These are phyloP conservation scores for Tricholoma saponaceum DNA, from an alignment of 768 basidiomycete species.

Conservation along the genomic window DNA sequence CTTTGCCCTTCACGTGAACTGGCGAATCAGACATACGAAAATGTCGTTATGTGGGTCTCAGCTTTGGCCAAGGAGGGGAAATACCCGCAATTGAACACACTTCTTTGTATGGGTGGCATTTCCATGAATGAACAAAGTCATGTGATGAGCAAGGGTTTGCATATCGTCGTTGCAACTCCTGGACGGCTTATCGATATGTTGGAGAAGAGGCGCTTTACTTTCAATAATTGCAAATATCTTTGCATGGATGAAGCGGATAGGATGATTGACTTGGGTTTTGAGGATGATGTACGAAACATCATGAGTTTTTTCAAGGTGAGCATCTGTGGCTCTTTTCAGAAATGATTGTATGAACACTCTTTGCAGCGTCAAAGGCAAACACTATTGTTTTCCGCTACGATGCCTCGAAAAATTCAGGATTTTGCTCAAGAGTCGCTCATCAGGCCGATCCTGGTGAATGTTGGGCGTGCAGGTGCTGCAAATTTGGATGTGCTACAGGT, in stretches of 20 bases:
- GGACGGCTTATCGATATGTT: constrained; percentile 97
- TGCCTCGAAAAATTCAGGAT: constrained; percentile 98
- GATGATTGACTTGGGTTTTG: constrained; percentile 99
- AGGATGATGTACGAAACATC: constrained; percentile 97
- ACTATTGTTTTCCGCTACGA: constrained; percentile 95
- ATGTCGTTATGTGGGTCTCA: constrained; percentile 80
- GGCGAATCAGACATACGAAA: constrained; percentile 96
- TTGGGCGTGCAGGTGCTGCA: constrained; percentile 96
- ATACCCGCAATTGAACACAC: constrained; percentile 82
- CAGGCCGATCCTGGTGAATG: constrained; percentile 91
- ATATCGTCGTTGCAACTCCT: constrained; percentile 95
- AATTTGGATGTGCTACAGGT: constrained; percentile 95
- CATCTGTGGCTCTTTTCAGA: not conserved
- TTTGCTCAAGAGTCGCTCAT: constrained; percentile 98
- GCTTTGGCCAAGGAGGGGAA: constrained; percentile 74
- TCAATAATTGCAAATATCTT: constrained; percentile 91
- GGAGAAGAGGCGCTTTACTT: constrained; percentile 89
- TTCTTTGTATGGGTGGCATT: constrained; percentile 96
- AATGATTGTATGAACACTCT: constrained; percentile 3
- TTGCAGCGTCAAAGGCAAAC: constrained; percentile 94
- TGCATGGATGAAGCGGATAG: constrained; percentile 99
- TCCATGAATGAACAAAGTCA: constrained; percentile 98
- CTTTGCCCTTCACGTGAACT: constrained; percentile 97
- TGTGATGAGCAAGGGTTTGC: constrained; percentile 84
- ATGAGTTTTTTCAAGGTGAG: constrained; percentile 98